phyloP scores from a whole-genome alignment of 257 asterid genomes.

The Henckelia pumila region DNA sequence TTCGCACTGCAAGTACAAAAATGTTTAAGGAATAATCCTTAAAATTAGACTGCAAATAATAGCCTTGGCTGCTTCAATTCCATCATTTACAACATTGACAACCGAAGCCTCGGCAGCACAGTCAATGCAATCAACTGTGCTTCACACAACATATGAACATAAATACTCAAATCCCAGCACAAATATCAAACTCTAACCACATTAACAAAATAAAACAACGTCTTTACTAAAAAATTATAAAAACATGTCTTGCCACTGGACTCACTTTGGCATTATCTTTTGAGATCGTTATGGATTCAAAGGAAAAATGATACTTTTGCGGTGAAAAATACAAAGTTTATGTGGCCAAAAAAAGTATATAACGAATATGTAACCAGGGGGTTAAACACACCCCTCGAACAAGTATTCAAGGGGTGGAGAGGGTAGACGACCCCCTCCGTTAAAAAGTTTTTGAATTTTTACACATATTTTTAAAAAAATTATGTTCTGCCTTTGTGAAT shows the following conservation, averaged over 20 bases:
- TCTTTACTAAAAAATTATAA: not conserved
- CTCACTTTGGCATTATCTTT: no score
- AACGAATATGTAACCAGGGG: no score
- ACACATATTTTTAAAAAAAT: no score
- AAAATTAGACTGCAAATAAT: conserved; percentile 25
- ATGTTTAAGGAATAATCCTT: not conserved
- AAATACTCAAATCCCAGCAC: not conserved
- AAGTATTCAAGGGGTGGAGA: no score
- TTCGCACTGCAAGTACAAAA: not conserved
- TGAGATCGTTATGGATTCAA: no score
- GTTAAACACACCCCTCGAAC: no score
- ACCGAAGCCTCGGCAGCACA: conserved; percentile 94
- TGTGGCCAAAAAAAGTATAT: no score
- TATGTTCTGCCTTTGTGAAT: no score
- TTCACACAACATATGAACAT: conserved; percentile 15
- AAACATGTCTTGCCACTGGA: not conserved
- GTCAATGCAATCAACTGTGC: conserved; percentile 92
- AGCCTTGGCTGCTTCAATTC: conserved; percentile 71
- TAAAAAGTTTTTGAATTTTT: no score
- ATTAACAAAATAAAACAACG: not conserved
- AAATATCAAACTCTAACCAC: not conserved
- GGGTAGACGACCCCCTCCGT: no score
- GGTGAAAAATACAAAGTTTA: no score
- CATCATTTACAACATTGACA: conserved; percentile 79
- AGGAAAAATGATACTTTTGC: no score